Conservation (phyloP, 495 filamentous ascomycete species). For the Neurospora cerealis region DNA sequence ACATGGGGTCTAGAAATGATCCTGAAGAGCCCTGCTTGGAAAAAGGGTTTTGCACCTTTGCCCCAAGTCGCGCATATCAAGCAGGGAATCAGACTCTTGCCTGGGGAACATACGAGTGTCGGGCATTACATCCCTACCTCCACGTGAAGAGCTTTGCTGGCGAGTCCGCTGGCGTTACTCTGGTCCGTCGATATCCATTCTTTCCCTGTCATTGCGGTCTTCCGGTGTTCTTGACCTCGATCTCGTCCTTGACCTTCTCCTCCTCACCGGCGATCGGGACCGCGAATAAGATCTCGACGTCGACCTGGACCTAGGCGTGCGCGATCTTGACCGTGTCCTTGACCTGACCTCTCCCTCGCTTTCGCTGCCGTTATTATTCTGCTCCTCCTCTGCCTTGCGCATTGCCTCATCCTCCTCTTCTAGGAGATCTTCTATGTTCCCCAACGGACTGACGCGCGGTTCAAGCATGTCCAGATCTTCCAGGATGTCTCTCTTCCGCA, state of each 20-base stretch:
- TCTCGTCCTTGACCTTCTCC: slow-evolving; percentile 12
- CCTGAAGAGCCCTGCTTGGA: not conserved
- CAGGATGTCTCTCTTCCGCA: slow-evolving; percentile 69
- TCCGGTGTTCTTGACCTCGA: slow-evolving; percentile 9
- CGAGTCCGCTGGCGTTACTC: not conserved
- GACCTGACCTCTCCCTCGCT: slow-evolving; percentile 11
- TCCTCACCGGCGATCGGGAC: not conserved
- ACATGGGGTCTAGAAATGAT: not conserved
- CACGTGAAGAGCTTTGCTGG: slow-evolving; percentile 1
- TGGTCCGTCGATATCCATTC: slow-evolving; percentile 28
- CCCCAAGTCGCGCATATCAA: not conserved
- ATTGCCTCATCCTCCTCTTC: slow-evolving; percentile 46
- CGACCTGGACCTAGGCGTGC: not conserved
- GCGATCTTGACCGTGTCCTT: slow-evolving; percentile 7
- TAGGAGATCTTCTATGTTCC: slow-evolving; percentile 76
- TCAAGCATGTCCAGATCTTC: slow-evolving; percentile 89
- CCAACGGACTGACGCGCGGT: slow-evolving; percentile 72
- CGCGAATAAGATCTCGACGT: slow-evolving; percentile 10
- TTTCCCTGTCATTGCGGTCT: slow-evolving; percentile 14
- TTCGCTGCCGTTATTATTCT: slow-evolving; percentile 11
- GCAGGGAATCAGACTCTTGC: not conserved
- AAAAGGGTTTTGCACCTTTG: not conserved
- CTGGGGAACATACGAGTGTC: not conserved
- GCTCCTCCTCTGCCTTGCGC: slow-evolving; percentile 15
- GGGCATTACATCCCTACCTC: not conserved